Conservation (phyloP, 2,329 filamentous ascomycete genomes). For the Clarireedia hainanense region DNA sequence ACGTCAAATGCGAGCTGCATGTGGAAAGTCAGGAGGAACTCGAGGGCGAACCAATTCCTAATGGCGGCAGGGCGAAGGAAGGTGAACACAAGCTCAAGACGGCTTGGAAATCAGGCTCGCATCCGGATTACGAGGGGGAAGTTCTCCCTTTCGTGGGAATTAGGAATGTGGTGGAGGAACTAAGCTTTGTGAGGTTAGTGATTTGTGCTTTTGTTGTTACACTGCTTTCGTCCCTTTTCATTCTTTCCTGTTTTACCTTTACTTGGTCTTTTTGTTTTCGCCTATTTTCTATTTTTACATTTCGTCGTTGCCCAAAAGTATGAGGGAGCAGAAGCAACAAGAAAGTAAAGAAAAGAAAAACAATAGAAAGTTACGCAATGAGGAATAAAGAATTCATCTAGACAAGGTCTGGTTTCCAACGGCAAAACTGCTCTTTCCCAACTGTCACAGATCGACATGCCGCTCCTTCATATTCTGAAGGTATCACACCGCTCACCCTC, state of each 20-base stretch:
- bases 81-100: slow-evolving; percentile 54
- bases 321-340: too few relatives aligned
- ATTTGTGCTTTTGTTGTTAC: not conserved
- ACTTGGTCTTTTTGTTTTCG: not conserved
- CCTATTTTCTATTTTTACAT: not conserved
- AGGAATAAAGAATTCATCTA: not conserved
- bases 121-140: slow-evolving; percentile 55
- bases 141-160: slow-evolving; percentile 51
- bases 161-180: slow-evolving; percentile 53
- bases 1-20: slow-evolving; percentile 74
- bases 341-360: too few relatives aligned
- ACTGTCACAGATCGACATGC: not conserved
- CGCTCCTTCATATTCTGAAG: not conserved
- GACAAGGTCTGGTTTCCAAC: not conserved
- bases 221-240: slow-evolving; percentile 1
- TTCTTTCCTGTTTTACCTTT: not conserved
- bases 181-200: slow-evolving; percentile 66
- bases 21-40: slow-evolving; percentile 52
- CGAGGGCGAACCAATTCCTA: slow-evolving; percentile 30
- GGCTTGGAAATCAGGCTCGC: slow-evolving; percentile 44
- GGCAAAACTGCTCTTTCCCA: not conserved
- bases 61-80: slow-evolving; percentile 44
- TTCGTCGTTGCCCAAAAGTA: too few relatives aligned
- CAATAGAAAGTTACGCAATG: not conserved
- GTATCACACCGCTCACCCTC: not conserved